Conservation (phyloP, 23 red algal species). For the Gracilaria domingensis region DNA sequence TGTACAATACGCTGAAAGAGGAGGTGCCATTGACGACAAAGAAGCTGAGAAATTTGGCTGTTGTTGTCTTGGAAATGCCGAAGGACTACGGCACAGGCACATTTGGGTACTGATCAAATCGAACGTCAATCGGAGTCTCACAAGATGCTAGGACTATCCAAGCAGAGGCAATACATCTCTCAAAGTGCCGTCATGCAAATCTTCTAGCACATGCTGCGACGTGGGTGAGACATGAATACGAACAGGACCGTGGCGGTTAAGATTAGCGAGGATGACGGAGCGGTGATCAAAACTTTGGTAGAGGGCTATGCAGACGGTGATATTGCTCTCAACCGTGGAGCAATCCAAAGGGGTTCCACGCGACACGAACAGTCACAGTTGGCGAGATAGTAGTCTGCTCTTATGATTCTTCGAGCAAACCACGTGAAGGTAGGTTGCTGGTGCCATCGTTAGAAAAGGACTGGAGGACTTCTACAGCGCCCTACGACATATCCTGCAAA, state of each 20-base stretch:
- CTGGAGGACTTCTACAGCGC: too few relatives aligned
- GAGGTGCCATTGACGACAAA: conserved; percentile 2
- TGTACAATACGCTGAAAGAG: not conserved
- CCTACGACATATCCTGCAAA: too few relatives aligned
- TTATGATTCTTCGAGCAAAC: conserved; percentile 86
- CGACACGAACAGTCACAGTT: conserved; percentile 73
- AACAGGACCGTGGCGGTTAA: conserved; percentile 23
- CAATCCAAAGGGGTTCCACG: conserved; percentile 90
- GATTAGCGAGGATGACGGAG: conserved; percentile 58
- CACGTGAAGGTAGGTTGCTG: too few relatives aligned
- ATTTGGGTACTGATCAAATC: not conserved
- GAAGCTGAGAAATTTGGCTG: not conserved
- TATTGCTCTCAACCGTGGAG: conserved; percentile 87
- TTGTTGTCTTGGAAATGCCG: conserved; percentile 9
- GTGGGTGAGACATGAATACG: conserved; percentile 42
- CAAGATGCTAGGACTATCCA: too few relatives aligned
- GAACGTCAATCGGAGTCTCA: too few relatives aligned
- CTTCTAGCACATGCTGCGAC: conserved; percentile 94
- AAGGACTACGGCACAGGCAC: not conserved
- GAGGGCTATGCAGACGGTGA: conserved; percentile 75
- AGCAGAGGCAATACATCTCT: too few relatives aligned
- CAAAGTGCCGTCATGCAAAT: too few relatives aligned
- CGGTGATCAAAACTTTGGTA: conserved; percentile 63
- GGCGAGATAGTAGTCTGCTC: conserved; percentile 67
- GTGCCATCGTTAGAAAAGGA: too few relatives aligned